phyloP scores from a whole-genome alignment of 768 basidiomycete genomes.

The Pisolithus orientalis region DNA sequence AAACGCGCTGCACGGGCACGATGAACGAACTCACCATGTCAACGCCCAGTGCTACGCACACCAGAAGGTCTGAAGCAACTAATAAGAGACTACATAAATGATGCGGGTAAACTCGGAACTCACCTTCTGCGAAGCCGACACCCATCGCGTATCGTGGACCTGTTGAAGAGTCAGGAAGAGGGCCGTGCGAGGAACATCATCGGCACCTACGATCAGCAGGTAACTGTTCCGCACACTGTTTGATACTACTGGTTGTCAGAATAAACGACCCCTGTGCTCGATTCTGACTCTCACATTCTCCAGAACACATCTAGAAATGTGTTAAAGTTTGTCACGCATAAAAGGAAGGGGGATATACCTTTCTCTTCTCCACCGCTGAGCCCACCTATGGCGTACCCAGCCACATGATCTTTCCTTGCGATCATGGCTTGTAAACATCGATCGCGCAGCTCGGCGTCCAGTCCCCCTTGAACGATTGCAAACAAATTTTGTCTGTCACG shows the following conservation, averaged over 20 bases:
- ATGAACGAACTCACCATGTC: constrained; percentile 62
- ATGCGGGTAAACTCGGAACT: constrained; percentile 1
- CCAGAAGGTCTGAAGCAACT: constrained; percentile 59
- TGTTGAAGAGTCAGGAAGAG: constrained; percentile 24
- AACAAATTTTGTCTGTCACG: constrained; percentile 74
- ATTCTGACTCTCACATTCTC: constrained; percentile 56
- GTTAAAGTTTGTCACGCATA: constrained; percentile 4
- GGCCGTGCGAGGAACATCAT: background rate
- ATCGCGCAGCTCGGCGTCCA: constrained; percentile 65
- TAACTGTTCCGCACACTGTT: constrained; percentile 72
- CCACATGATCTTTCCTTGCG: constrained; percentile 61
- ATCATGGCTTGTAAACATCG: constrained; percentile 80
- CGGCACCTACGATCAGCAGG: constrained; percentile 63
- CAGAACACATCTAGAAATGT: constrained; percentile 66
- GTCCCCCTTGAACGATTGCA: constrained; percentile 87
- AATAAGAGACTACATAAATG: background rate
- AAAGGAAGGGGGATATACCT: constrained; percentile 38
- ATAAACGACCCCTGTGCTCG: background rate
- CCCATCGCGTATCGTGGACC: constrained; percentile 93
- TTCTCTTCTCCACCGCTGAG: constrained; percentile 90
- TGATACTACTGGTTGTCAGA: constrained; percentile 47
- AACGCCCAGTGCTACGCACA: constrained; percentile 86
- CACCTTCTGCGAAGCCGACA: constrained; percentile 88
- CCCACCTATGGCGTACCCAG: constrained; percentile 91
- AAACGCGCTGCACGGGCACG: background rate